These are phyloP conservation scores for Chaetomium fimeti DNA, from an alignment of 495 filamentous ascomycete genomes.

Conservation along the genomic window DNA sequence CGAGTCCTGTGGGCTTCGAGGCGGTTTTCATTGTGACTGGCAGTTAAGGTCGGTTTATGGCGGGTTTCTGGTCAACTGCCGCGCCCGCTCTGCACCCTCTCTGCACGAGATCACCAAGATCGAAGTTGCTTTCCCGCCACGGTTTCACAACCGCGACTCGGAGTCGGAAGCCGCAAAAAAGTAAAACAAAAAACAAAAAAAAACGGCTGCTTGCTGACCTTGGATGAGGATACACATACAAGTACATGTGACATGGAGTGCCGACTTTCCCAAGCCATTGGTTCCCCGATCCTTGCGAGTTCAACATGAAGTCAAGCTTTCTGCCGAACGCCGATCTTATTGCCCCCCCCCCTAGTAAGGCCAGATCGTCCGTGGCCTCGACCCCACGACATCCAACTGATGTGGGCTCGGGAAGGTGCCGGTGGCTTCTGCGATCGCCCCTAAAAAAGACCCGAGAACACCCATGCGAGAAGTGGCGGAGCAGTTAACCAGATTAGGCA, in stretches of 20 bases:
- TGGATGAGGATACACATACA: background rate
- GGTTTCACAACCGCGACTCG: conserved; percentile 9
- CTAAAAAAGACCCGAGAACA: background rate
- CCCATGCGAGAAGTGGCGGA: background rate
- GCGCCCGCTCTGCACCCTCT: background rate
- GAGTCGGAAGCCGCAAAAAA: background rate
- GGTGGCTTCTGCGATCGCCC: background rate
- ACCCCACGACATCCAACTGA: background rate
- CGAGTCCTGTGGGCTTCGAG: background rate
- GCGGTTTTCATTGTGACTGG: background rate
- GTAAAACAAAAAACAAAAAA: no score
- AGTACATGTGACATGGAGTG: background rate
- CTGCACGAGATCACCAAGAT: background rate
- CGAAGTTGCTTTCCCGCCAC: conserved; percentile 6
- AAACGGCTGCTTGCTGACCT: background rate
- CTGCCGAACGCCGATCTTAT: background rate
- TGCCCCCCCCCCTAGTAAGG: background rate
- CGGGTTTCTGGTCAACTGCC: background rate
- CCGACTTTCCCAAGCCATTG: background rate
- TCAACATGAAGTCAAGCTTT: conserved; percentile 1
- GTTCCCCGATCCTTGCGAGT: background rate
- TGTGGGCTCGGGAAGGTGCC: background rate
- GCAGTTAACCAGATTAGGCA: background rate
- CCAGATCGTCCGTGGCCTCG: background rate
- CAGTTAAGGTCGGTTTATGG: conserved; percentile 5